Evolutionary conservation across 2,329 filamentous ascomycete genomes (phyloP), one percentile per base, ranked within the genome.

Genomic region (Celoporthe dispersa): DNA sequence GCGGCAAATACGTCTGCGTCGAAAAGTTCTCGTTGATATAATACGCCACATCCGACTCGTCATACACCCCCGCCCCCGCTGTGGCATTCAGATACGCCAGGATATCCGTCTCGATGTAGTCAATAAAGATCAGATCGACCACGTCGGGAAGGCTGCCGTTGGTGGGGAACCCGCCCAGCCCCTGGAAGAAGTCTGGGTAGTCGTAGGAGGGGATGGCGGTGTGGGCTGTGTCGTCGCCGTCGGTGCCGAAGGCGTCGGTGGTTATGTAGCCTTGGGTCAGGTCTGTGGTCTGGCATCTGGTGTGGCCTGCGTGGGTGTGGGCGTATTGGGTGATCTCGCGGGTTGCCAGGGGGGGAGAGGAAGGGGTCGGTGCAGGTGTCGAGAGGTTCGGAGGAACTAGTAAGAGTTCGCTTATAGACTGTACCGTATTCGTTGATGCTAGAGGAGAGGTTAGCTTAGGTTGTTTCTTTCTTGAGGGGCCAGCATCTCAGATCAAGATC

Each of bases 191-290:
- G 71, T 83, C 80, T 5, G 86, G 86, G 59, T 85, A 80, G 0
- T 74, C 60, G 77, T 84, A 86, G 68, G 79, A 75, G 1, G 85
- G 81, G 59, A 88, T 85, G 9, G 68, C 66, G 4, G 80, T 78
- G 77, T 89, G 87, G 7, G 81, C 74, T 0, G 87, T 89, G 71
- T 89, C 87, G 73, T 89, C 87, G 76, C 77, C 79, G 64, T 84
- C 86, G 3, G 77, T 81, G 65, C 87, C 87, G 73, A 87, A 88
- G 75, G 88, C 87, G 72, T 89, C 87, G 2, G 75, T 81, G 0
- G 87, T 89, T 3, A 81, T 83, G 76, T 88, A 88, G 3, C 86
- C 87, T 12, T 70, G 68, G 0, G 85, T 81, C 0, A 80, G 80
- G 9, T 83, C 74, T 7, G 80, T 73, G 68, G 85, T 82, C 53